Evolutionary conservation across 2,329 filamentous ascomycete genomes (phyloP), one percentile per base, ranked within the genome.

Genomic region (Claviceps sp.): DNA sequence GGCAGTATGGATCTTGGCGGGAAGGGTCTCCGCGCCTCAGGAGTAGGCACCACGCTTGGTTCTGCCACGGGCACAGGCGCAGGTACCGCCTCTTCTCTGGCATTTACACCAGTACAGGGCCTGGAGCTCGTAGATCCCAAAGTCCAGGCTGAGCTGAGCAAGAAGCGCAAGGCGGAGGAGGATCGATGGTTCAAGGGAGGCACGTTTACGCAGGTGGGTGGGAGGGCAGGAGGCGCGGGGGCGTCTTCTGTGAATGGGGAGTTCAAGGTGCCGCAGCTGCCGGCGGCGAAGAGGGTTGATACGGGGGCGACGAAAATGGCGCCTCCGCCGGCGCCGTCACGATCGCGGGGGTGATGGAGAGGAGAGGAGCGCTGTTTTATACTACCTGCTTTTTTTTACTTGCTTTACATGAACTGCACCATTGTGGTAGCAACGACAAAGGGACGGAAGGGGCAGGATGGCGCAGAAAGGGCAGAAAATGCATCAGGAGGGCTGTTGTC

Each of bases 111-210:
- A 1, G 88, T 95, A 16, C 93, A 97, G 64, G 93, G 93, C 2
- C 75, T 98, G 41, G 91, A 98, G 71, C 78, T 98, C 13, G 90
- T 97, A 6, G 91, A 97, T 65, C 93, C 93, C 22, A 95, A 93
- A 73, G 81, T 87, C 53, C 83, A 89, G 59, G 87, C 88, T 7
- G 89, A 96, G 71, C 78, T 95, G 65, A 89, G 79, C 64, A 79
- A 89, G 60, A 97, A 97, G 73, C 76, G 89, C 57, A 94, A 95
- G 66, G 90, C 89, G 0, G 93, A 97, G 57, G 89, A 95, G 65
- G 91, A 97, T 64, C 77, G 89, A 40, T 98, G 89, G 85, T 98
- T 98, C 74, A 95, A 93, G 68, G 87, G 89, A 47, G 93, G 93
- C n/a, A 90, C 88, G 0, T 98, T 98, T 64, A 96, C 93, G 8